A percentile compares a stretch with the other conserved stretches of the same genome.
Evolutionary conservation across 1,139 yeast species (phyloP).

Genomic region (Groenewaldozyma auringiensis): DNA sequence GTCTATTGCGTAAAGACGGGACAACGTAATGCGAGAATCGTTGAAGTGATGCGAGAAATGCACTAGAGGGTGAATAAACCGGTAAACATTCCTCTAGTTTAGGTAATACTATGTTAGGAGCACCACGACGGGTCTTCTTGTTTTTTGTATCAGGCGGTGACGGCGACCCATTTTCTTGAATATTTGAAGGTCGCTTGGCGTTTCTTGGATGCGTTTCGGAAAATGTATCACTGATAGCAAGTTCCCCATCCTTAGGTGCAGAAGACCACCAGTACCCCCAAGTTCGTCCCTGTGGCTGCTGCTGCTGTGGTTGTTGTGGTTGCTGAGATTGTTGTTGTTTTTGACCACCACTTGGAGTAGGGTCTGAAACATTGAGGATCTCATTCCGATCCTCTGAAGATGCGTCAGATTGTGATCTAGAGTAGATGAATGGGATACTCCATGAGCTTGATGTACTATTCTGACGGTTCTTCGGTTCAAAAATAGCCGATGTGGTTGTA

Average conservation of each 20-base stretch:
- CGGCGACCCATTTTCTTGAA: constrained; percentile 4
- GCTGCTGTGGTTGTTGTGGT: too few species aligned
- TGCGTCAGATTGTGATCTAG: not conserved
- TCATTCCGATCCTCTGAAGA: not conserved
- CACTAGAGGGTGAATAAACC: constrained; percentile 18
- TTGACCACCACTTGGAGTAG: not conserved
- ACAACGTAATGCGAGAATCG: constrained; percentile 19
- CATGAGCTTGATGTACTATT: not conserved
- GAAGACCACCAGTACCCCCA: constrained; percentile 32
- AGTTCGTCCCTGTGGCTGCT: constrained; percentile 12
- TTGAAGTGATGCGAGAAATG: constrained; percentile 18
- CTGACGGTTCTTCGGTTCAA: not conserved
- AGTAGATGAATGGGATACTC: not conserved
- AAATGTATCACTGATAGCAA: constrained; percentile 35
- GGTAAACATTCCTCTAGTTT: constrained; percentile 24
- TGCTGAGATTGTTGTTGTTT: too few species aligned
- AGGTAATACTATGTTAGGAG: constrained; percentile 28
- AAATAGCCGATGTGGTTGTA: not conserved
- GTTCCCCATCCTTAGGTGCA: constrained; percentile 24
- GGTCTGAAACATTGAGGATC: not conserved
- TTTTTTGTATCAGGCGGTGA: constrained; percentile 8
- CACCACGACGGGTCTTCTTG: constrained; percentile 10
- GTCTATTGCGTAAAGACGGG: constrained; percentile 14
- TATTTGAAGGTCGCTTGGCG: constrained; percentile 13
- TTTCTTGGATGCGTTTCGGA: constrained; percentile 29